These are phyloP conservation scores for Sphaceloma murrayae DNA, from an alignment of 2,329 filamentous ascomycete species.

Conservation along the genomic window DNA sequence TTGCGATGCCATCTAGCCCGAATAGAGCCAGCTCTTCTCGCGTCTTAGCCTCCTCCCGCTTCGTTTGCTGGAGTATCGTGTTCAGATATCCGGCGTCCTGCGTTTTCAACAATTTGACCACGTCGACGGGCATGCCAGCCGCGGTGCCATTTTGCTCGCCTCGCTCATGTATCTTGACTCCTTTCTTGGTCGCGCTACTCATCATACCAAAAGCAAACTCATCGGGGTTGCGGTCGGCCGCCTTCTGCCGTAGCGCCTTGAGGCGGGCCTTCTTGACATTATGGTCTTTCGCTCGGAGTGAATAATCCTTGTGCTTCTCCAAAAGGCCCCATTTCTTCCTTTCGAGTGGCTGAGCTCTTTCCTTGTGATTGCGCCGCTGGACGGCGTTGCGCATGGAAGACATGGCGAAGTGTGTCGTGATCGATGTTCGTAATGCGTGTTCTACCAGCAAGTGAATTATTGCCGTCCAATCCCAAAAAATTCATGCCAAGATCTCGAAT, in stretches of 20 bases:
- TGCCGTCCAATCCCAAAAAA: background rate
- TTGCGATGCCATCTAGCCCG: slow-evolving; percentile 34
- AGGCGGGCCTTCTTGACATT: slow-evolving; percentile 52
- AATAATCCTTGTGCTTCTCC: slow-evolving; percentile 86
- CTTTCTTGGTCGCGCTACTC: slow-evolving; percentile 40
- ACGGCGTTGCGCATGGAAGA: slow-evolving; percentile 54
- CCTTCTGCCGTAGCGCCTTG: slow-evolving; percentile 50
- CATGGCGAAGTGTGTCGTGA: slow-evolving; percentile 32
- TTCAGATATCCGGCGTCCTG: slow-evolving; percentile 55
- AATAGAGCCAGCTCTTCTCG: slow-evolving; percentile 28
- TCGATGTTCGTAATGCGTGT: no score
- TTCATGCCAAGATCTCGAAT: no score
- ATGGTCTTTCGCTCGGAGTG: slow-evolving; percentile 55
- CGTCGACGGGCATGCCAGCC: slow-evolving; percentile 40
- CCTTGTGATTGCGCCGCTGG: slow-evolving; percentile 74
- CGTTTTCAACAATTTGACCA: slow-evolving; percentile 55
- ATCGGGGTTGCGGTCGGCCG: slow-evolving; percentile 53
- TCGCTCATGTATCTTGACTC: slow-evolving; percentile 37
- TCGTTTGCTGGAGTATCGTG: slow-evolving; percentile 47
- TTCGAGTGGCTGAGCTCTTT: slow-evolving; percentile 77
- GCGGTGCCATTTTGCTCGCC: slow-evolving; percentile 33
- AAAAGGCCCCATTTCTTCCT: slow-evolving; percentile 81
- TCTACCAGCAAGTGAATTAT: no score
- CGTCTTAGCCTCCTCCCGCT: slow-evolving; percentile 44
- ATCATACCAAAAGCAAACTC: slow-evolving; percentile 60